phyloP scores from a whole-genome alignment of 805 yeast genomes.

The Ogataea henricii region DNA sequence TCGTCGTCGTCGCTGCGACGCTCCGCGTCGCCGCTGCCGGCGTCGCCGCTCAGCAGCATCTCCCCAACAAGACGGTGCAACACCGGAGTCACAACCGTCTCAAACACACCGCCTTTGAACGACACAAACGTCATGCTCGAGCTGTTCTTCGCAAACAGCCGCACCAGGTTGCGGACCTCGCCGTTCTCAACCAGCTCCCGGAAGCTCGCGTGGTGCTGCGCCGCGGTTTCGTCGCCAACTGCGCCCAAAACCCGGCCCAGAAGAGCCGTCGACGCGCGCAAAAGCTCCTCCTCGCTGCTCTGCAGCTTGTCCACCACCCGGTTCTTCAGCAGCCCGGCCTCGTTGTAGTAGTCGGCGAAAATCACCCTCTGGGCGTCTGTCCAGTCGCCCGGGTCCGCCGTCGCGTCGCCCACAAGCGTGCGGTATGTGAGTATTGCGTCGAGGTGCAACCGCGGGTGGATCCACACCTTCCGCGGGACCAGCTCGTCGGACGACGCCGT shows the following conservation, averaged over 20 bases:
- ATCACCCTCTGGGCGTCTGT: conserved; percentile 26
- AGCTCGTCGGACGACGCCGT: too few species aligned
- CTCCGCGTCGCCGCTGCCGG: too few species aligned
- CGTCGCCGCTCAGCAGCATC: conserved; percentile 14
- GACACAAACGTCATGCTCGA: conserved; percentile 22
- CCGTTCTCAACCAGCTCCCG: conserved; percentile 21
- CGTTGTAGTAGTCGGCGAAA: conserved; percentile 30
- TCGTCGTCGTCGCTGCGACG: too few species aligned
- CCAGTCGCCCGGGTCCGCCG: conserved; percentile 23
- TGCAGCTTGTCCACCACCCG: conserved; percentile 28
- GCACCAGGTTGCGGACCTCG: conserved; percentile 24
- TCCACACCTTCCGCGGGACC: conserved; percentile 35
- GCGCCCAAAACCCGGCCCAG: conserved; percentile 21
- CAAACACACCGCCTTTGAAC: conserved; percentile 28
- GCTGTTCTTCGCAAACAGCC: conserved; percentile 29
- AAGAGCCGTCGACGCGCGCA: conserved; percentile 5
- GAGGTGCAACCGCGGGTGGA: conserved; percentile 34
- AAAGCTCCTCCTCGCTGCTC: conserved; percentile 2
- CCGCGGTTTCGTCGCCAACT: conserved; percentile 14
- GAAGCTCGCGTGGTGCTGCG: conserved; percentile 13
- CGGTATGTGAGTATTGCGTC: conserved; percentile 36
- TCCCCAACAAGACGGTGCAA: conserved; percentile 32
- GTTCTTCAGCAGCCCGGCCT: conserved; percentile 12
- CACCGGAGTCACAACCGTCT: conserved; percentile 26
- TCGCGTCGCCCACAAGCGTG: conserved; percentile 27